Base-by-base conservation (phyloP, 2,329 filamentous ascomycete genomes). In the Botrytis elliptica region DNA sequence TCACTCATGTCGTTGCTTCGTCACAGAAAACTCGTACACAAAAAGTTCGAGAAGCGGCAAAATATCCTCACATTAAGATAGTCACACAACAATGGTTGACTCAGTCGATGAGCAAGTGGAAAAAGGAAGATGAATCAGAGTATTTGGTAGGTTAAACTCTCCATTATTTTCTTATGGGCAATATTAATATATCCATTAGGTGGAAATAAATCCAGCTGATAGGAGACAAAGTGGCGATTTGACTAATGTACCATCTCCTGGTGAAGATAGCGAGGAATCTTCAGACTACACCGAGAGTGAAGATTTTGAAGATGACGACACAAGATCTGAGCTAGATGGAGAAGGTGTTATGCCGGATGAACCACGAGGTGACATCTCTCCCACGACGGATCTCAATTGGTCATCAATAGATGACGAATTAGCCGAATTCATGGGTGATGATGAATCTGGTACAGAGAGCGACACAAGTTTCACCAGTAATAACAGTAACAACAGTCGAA, bases 41-140 rank as follows among this genome's bases (percentile, higher is more conserved):
- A 71, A 99, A 99, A 83, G 94, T 98, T 62, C 91, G 93, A 66
- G 92, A 95, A 82, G 96, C 96, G 0, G 91, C 93, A 22, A 90
- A 91, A 76, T 92, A 94, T 72, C 86, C 92, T 0, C 89, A 90
- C 70, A 93, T 98, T 82, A 95, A 94, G 81, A 97, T 99, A 74
- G 96, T 99, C 66, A 94, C 92, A 78, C 92, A 94, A 71, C 90
- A 93, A 79, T 99, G 96, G 96, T 89, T 99, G 44, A 87, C 91
- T 46, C 92, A 95, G 77, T 97, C 91, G 72, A 89, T 98, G 76
- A 92, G 90, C 40, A 91, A 92, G 81, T 99, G 96, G 96, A 86
- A 88, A 76, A 91, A 89, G 73, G 85, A 97, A 18, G 90, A 96
- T 73, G 95, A 98, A 81, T 86, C 86, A 3, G 91, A 92, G 36